phyloP scores from a whole-genome alignment of 129 eudicot species.

The Flaveria brownii region DNA sequence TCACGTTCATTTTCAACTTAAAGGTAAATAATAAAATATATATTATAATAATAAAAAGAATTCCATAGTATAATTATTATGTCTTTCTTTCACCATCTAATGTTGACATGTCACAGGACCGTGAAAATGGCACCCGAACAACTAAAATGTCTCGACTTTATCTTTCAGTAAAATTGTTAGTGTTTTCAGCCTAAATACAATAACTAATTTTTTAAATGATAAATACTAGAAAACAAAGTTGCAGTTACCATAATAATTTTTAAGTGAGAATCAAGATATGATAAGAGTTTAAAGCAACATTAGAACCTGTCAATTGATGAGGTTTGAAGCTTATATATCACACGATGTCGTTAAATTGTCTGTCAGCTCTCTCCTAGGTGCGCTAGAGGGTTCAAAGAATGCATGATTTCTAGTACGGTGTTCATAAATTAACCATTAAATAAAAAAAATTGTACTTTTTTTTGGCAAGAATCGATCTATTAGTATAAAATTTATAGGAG shows the following conservation, averaged over 20 bases:
- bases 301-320: neutral
- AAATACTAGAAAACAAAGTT: neutral
- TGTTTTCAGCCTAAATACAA: neutral
- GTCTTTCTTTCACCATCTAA: conserved; percentile 17
- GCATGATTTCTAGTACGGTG: neutral
- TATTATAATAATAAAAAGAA: neutral
- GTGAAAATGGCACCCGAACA: conserved; percentile 29
- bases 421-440: neutral
- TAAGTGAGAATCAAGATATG: too few relatives aligned
- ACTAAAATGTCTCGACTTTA: conserved; percentile 17
- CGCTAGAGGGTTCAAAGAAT: neutral
- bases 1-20: neutral
- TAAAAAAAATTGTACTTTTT: neutral
- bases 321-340: neutral
- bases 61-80: neutral
- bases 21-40: neutral
- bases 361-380: neutral
- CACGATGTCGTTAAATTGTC: too few relatives aligned
- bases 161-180: conserved; percentile 22
- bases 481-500: too few relatives aligned
- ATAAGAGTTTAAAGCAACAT: neutral
- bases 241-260: neutral
- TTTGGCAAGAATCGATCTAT: too few relatives aligned
- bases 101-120: conserved; percentile 34
- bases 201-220: neutral